Conservation (phyloP, 2,329 filamentous ascomycete genomes). For the Exophiala spinifera region DNA sequence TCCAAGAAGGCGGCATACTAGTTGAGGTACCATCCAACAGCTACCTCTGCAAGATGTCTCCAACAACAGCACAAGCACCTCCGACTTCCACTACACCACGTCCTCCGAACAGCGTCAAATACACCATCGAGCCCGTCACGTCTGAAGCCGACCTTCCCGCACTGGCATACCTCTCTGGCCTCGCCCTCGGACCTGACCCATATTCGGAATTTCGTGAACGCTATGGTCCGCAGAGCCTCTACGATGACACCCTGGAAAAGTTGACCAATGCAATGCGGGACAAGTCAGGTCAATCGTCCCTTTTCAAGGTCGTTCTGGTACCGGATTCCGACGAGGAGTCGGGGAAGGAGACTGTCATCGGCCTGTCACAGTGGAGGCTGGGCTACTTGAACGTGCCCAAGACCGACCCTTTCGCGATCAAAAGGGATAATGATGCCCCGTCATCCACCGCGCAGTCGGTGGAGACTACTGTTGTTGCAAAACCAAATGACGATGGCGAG, state of each 20-base stretch:
- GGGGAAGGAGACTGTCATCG: conserved; percentile 18
- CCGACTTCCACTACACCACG: neutral
- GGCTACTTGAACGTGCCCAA: conserved; percentile 22
- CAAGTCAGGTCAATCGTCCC: neutral
- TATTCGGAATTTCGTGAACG: conserved; percentile 15
- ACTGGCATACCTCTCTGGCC: conserved; percentile 13
- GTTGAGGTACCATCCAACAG: too few relatives aligned
- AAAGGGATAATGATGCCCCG: neutral
- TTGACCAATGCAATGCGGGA: conserved; percentile 18
- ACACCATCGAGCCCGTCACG: conserved; percentile 19
- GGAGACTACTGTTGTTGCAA: conserved; percentile 2
- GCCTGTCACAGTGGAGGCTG: conserved; percentile 19
- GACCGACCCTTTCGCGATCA: conserved; percentile 18
- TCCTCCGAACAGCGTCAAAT: conserved; percentile 3
- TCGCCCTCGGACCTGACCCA: conserved; percentile 17
- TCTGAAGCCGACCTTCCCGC: conserved; percentile 17
- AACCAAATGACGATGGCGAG: conserved; percentile 1
- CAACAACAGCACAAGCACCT: neutral
- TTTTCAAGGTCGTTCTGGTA: conserved; percentile 22
- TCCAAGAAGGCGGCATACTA: too few relatives aligned
- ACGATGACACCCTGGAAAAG: conserved; percentile 12
- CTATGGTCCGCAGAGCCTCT: conserved; percentile 9
- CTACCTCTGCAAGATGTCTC: neutral
- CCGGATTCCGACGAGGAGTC: neutral
- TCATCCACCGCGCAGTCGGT: neutral